Percentiles rank a stretch among this genome's conserved stretches.
These are phyloP conservation scores for Fraxinus paxiana DNA, from an alignment of 305 asterid species.

Conservation along the genomic window DNA sequence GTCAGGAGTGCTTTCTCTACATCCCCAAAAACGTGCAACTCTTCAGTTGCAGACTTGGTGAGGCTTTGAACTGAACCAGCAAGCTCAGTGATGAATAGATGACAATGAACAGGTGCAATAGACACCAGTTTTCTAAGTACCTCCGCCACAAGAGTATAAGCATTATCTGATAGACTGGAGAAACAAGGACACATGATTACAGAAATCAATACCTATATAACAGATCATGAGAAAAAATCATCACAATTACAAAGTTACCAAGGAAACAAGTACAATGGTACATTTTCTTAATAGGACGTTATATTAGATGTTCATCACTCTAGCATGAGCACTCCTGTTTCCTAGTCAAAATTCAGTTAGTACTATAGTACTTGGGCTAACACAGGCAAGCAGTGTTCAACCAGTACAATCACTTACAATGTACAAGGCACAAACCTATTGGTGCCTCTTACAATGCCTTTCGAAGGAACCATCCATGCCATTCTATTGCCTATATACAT, in stretches of 20 bases:
- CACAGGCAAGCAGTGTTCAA: conserved; percentile 2
- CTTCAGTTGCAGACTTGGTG: conserved; percentile 74
- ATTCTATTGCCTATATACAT: background rate
- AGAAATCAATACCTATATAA: conserved; percentile 16
- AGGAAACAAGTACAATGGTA: background rate
- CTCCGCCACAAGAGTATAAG: conserved; percentile 79
- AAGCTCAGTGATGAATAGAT: conserved; percentile 74
- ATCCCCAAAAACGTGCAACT: conserved; percentile 66
- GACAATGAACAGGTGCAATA: conserved; percentile 75
- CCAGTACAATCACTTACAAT: background rate
- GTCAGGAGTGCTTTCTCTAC: conserved; percentile 74
- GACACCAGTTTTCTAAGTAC: conserved; percentile 79
- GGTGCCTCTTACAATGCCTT: background rate
- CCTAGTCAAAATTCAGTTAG: background rate
- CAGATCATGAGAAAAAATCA: background rate
- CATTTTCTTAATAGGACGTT: background rate
- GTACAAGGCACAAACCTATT: background rate
- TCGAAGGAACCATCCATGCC: background rate
- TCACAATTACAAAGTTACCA: background rate
- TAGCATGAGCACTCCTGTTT: background rate
- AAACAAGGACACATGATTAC: conserved; percentile 7
- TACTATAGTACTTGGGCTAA: background rate
- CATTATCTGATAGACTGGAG: conserved; percentile 84
- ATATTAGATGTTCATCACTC: background rate
- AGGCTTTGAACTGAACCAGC: conserved; percentile 76